Evolutionary conservation across 176 grass and related monocot species (phyloP).

Genomic region (Saccharum spontaneum): DNA sequence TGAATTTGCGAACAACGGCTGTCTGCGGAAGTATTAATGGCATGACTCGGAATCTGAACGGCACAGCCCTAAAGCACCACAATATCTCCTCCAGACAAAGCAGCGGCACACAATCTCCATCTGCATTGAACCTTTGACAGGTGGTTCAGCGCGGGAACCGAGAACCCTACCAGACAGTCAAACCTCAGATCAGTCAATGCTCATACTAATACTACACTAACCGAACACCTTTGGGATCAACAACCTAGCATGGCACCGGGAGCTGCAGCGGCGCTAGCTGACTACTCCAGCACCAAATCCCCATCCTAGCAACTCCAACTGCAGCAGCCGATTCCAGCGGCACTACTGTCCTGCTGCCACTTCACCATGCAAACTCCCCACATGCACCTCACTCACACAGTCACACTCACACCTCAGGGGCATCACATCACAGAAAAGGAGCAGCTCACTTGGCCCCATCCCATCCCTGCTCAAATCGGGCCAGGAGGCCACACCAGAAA

Average conservation of each 20-base stretch:
- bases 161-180: not conserved
- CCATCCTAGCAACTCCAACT: not conserved
- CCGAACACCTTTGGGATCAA: not conserved
- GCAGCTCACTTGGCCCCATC: not conserved
- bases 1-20: not conserved
- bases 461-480: not conserved
- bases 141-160: not conserved
- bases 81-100: not conserved
- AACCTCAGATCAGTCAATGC: not conserved
- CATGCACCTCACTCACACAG: not conserved
- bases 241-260: not conserved
- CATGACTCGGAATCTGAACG: not conserved
- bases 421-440: not conserved
- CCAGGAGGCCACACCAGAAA: not conserved
- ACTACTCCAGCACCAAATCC: not conserved
- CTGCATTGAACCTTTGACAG: not conserved
- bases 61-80: not conserved
- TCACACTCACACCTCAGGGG: no score
- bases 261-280: not conserved
- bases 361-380: not conserved
- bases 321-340: not conserved
- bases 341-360: not conserved
- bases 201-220: not conserved
- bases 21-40: not conserved
- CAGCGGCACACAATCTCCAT: not conserved